These are phyloP conservation scores for Mikania micrantha DNA, from an alignment of 129 eudicot species.

Conservation along the genomic window DNA sequence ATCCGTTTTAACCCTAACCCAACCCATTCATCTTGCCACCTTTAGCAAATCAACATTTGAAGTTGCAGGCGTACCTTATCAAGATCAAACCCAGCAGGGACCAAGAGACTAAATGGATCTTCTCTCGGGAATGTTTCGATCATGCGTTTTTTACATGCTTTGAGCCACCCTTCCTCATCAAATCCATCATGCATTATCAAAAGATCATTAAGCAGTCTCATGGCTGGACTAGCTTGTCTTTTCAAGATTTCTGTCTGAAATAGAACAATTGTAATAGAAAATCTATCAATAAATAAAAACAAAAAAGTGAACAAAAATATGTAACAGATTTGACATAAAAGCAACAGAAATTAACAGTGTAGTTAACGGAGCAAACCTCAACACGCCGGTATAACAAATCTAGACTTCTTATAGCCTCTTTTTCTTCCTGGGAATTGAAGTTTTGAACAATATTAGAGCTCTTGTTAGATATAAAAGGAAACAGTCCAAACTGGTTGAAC, in stretches of 20 bases:
- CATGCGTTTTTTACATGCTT: slow-evolving; percentile 86
- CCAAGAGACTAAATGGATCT: slow-evolving; percentile 91
- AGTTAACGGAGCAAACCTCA: slow-evolving; percentile 51
- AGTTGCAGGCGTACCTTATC: slow-evolving; percentile 55
- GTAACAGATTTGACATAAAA: neutral
- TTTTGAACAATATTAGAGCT: neutral
- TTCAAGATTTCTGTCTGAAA: slow-evolving; percentile 81
- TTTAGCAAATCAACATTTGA: neutral
- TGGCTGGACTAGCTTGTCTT: slow-evolving; percentile 88
- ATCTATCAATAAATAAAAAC: neutral
- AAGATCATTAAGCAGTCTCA: slow-evolving; percentile 88
- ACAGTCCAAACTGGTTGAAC: neutral
- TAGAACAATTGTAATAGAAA: neutral
- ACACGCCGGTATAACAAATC: slow-evolving; percentile 94
- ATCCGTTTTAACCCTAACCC: neutral
- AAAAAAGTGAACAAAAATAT: neutral
- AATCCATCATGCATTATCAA: slow-evolving; percentile 83
- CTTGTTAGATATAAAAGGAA: slow-evolving; percentile 1
- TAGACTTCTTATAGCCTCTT: slow-evolving; percentile 84
- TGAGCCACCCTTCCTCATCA: slow-evolving; percentile 88
- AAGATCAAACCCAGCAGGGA: slow-evolving; percentile 87
- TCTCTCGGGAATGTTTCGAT: slow-evolving; percentile 84
- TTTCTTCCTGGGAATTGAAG: slow-evolving; percentile 67
- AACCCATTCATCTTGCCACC: neutral
- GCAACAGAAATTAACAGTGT: neutral